These are phyloP conservation scores for Monocercomonoides exilis DNA, from an alignment of 78 protist genomes.

Conservation along the genomic window DNA sequence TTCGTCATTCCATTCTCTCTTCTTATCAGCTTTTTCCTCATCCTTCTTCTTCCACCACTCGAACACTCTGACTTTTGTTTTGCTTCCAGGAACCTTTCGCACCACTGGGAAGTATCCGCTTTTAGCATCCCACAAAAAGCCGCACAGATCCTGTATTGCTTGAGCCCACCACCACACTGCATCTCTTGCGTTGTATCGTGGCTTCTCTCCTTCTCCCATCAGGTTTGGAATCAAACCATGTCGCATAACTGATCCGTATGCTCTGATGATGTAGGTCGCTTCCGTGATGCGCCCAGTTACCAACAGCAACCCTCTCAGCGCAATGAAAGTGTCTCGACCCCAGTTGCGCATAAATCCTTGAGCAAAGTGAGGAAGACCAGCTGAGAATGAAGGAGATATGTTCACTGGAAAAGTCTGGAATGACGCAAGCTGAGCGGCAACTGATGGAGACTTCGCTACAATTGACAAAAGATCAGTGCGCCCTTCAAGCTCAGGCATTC, in stretches of 20 bases:
- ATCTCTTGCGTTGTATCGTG: constrained; percentile 74
- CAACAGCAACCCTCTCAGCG: constrained; percentile 48
- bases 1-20: background rate
- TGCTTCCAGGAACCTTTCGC: constrained; percentile 23
- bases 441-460: background rate
- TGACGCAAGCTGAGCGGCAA: background rate
- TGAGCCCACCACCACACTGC: constrained; percentile 76
- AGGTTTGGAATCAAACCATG: constrained; percentile 89
- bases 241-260: constrained; percentile 18
- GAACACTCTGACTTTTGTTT: constrained; percentile 44
- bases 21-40: background rate
- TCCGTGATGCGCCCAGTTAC: constrained; percentile 17
- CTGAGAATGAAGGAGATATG: constrained; percentile 2
- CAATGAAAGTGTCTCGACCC: constrained; percentile 74
- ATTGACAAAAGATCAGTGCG: background rate
- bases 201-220: constrained; percentile 50
- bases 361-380: constrained; percentile 73
- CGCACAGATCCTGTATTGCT: constrained; percentile 30
- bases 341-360: constrained; percentile 75
- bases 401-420: background rate
- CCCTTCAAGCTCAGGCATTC: background rate
- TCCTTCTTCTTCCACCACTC: background rate
- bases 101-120: constrained; percentile 25
- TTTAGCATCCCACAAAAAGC: background rate
- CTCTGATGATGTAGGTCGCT: constrained; percentile 48